phyloP scores from a whole-genome alignment of 148 eudicot species.

The Rhododendron molle region DNA sequence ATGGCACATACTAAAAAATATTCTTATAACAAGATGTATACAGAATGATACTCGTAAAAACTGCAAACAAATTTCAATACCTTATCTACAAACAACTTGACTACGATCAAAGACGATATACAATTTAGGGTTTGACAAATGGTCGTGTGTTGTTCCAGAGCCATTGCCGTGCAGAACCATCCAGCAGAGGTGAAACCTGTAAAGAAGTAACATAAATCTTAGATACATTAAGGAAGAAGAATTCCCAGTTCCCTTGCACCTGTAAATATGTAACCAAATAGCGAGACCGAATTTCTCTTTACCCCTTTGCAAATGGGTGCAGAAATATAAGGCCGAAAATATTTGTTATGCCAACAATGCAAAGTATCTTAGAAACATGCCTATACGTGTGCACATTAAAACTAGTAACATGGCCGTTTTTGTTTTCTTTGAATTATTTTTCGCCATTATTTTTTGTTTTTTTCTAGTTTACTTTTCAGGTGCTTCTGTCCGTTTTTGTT shows the following conservation, averaged over 20 bases:
- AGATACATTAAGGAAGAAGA: neutral
- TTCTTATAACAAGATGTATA: neutral
- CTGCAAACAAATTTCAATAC: neutral
- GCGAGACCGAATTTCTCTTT: neutral
- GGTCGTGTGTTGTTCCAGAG: constrained; percentile 86
- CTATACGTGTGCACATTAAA: neutral
- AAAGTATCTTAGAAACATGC: neutral
- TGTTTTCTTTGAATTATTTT: neutral
- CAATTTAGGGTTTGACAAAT: constrained; percentile 34
- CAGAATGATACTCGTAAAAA: neutral
- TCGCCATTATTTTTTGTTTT: neutral
- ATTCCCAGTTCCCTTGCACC: neutral
- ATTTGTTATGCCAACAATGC: neutral
- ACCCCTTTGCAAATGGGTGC: neutral
- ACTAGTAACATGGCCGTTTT: neutral
- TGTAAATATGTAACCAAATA: neutral
- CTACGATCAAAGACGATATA: neutral
- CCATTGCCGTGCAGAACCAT: constrained; percentile 74
- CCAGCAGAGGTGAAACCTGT: constrained; percentile 80
- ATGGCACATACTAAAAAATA: neutral
- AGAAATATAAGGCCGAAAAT: neutral
- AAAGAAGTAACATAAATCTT: neutral
- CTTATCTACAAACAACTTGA: constrained; percentile 5
- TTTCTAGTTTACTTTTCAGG: neutral
- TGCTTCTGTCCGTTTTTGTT: neutral